Conservation (phyloP, 2,329 filamentous ascomycete genomes). For the Didymella glomerata region DNA sequence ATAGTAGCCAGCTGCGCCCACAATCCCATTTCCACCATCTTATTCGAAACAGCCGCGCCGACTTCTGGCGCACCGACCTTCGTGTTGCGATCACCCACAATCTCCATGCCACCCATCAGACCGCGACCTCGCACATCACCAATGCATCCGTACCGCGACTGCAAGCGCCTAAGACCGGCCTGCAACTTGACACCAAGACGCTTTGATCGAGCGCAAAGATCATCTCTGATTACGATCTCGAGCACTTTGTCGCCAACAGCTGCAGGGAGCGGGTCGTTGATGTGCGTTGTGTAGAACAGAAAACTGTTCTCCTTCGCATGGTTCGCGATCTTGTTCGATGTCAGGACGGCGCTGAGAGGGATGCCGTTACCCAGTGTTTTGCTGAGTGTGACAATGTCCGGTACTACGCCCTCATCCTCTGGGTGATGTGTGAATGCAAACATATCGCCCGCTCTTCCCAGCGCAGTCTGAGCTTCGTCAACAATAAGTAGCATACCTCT, state of each 20-base stretch:
- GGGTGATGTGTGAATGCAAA: conserved; percentile 48
- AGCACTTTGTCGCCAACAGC: conserved; percentile 69
- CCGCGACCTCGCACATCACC: conserved; percentile 69
- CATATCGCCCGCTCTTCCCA: conserved; percentile 56
- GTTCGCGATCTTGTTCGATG: conserved; percentile 62
- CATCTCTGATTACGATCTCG: conserved; percentile 67
- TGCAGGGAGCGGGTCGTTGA: conserved; percentile 69
- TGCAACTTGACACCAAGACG: conserved; percentile 58
- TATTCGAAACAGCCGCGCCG: conserved; percentile 58
- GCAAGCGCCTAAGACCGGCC: conserved; percentile 57
- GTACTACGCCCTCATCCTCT: conserved; percentile 48
- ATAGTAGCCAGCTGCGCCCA: conserved; percentile 56
- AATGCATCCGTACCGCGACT: conserved; percentile 66
- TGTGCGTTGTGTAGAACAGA: conserved; percentile 68
- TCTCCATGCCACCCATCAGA: conserved; percentile 66
- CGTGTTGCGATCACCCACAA: conserved; percentile 60
- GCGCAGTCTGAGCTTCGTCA: conserved; percentile 50
- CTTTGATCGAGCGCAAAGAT: conserved; percentile 58
- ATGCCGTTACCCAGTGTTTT: conserved; percentile 70
- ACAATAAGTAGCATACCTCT: conserved; percentile 49
- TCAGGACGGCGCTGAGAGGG: conserved; percentile 66
- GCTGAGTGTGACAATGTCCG: conserved; percentile 66
- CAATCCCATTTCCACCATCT: conserved; percentile 61
- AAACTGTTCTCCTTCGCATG: conserved; percentile 60
- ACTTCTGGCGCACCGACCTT: conserved; percentile 60